Conservation (phyloP, 2,329 filamentous ascomycete species). For the Colletotrichum acutatum region DNA sequence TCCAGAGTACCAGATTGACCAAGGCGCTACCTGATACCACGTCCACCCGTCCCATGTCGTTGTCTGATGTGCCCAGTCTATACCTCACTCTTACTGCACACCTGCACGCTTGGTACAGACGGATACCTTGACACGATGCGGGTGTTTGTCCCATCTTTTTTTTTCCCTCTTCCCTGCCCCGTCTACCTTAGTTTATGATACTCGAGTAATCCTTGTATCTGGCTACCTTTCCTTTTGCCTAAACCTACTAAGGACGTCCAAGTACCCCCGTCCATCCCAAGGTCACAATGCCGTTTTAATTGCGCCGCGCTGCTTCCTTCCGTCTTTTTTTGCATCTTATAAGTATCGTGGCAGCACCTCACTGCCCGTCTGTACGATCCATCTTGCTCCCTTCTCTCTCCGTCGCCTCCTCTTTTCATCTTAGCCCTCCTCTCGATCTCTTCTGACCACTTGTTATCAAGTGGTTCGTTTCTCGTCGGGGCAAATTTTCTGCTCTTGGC, state of each 20-base stretch:
- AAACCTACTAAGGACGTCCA: conserved; percentile 8
- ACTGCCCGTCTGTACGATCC: background rate
- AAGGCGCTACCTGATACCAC: conserved; percentile 31
- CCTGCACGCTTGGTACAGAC: too few relatives aligned
- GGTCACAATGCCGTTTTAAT: conserved; percentile 2
- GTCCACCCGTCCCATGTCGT: conserved; percentile 4
- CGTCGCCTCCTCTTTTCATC: conserved; percentile 5
- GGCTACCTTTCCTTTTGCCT: conserved; percentile 16
- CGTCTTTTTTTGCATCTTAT: conserved; percentile 7
- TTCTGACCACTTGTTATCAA: background rate
- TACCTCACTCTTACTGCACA: background rate
- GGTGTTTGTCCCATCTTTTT: conserved; percentile 29
- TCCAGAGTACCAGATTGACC: conserved; percentile 32
- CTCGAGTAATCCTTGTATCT: background rate
- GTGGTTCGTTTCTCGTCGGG: conserved; percentile 12
- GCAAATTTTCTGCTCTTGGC: background rate
- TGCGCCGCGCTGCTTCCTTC: conserved; percentile 2
- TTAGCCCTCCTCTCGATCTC: background rate
- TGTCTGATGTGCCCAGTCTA: background rate
- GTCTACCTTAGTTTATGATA: background rate
- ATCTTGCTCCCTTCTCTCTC: conserved; percentile 11
- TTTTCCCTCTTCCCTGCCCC: background rate
- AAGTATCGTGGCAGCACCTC: conserved; percentile 29
- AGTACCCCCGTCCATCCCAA: background rate
- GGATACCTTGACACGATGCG: background rate